Conservation (phyloP, 352 stramenopile genomes). For the Phytophthora rubi region DNA sequence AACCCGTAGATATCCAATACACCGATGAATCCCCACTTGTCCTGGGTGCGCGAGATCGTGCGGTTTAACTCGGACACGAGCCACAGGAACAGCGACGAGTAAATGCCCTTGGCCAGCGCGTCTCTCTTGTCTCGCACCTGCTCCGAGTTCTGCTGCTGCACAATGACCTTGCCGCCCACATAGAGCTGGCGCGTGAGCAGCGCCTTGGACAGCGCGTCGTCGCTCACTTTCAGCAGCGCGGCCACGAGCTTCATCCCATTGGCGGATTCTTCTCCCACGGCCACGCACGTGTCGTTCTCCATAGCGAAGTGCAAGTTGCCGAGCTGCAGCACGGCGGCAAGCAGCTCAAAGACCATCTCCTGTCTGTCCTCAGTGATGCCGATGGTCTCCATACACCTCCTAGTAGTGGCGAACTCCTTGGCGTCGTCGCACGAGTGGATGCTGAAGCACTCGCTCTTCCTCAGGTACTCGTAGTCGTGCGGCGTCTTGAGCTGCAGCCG, state of each 20-base stretch:
- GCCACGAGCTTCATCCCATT: constrained; percentile 71
- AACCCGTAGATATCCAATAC: constrained; percentile 99
- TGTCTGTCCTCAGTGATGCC: constrained; percentile 84
- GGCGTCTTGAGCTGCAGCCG: constrained; percentile 76
- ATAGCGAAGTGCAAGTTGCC: constrained; percentile 88
- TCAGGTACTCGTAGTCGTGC: constrained; percentile 88
- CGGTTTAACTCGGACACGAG: constrained; percentile 91
- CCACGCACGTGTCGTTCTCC: constrained; percentile 83
- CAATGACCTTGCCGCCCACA: constrained; percentile 90
- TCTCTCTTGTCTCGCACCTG: constrained; percentile 90
- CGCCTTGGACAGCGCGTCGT: constrained; percentile 73
- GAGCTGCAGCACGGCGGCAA: constrained; percentile 87
- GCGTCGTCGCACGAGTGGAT: constrained; percentile 77
- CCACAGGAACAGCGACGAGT: constrained; percentile 92
- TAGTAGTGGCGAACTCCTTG: constrained; percentile 87
- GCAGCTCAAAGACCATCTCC: constrained; percentile 86
- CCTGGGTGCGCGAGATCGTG: constrained; percentile 82
- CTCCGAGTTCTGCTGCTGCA: constrained; percentile 89
- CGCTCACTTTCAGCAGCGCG: constrained; percentile 76
- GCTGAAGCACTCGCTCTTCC: constrained; percentile 87
- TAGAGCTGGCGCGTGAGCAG: constrained; percentile 87
- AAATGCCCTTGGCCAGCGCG: constrained; percentile 93
- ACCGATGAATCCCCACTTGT: constrained; percentile 94
- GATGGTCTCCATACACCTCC: constrained; percentile 88
- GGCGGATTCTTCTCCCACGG: constrained; percentile 52